A percentile compares a stretch with the other conserved stretches of the same genome.
phyloP scores from a whole-genome alignment of 1,139 yeast genomes.

The Yamadazyma diospyri region DNA sequence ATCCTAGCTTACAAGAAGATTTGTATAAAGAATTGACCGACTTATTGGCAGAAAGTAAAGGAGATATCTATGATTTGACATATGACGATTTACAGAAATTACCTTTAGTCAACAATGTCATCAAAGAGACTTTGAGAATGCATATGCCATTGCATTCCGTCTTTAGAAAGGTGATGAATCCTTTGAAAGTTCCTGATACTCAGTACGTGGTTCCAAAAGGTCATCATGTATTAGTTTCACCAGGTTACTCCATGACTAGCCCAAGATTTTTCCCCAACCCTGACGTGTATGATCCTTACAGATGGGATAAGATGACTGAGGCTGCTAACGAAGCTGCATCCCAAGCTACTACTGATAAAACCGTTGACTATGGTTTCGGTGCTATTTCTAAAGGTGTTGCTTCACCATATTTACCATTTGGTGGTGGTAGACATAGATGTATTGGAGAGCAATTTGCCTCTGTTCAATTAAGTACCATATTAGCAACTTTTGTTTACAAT shows the following conservation, averaged over 20 bases:
- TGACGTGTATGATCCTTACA: conserved; percentile 67
- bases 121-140: conserved; percentile 90
- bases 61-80: conserved; percentile 50
- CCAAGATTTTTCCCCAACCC: conserved; percentile 79
- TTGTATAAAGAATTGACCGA: conserved; percentile 68
- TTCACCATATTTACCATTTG: conserved; percentile 95
- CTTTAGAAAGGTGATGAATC: conserved; percentile 83
- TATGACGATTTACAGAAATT: conserved; percentile 82
- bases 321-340: conserved; percentile 12
- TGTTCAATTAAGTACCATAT: conserved; percentile 84
- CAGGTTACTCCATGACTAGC: conserved; percentile 83
- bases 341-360: conserved; percentile 36
- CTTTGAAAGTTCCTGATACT: conserved; percentile 77
- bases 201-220: conserved; percentile 83
- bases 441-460: conserved; percentile 98
- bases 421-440: conserved; percentile 99
- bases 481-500: conserved; percentile 72
- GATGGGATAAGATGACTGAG: conserved; percentile 68
- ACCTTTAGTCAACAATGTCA: conserved; percentile 75
- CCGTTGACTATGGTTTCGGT: conserved; percentile 93
- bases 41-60: conserved; percentile 56
- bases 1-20: conserved; percentile 79
- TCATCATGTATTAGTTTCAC: conserved; percentile 86
- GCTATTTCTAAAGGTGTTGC: conserved; percentile 93
- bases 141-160: conserved; percentile 96